Evolutionary conservation across 345 rosid species (phyloP), one percentile per base, ranked within the genome.

Genomic region (Geranium brycei): DNA sequence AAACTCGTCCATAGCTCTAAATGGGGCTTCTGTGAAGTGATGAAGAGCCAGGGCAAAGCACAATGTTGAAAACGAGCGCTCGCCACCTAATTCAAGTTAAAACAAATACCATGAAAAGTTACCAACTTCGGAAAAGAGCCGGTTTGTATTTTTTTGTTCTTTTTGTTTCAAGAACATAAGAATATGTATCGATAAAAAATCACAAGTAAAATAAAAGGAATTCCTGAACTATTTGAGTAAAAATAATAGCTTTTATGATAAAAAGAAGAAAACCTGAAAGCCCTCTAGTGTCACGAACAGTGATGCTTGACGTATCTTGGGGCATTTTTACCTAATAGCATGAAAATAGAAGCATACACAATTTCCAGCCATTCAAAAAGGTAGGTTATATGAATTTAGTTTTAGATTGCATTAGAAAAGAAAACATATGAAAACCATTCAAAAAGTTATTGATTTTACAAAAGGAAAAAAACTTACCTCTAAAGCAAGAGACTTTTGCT

Each of bases 1-100:
- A 78, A 93, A 93, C 76, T 93, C 99, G 59, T 90, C 99, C 99
- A 93, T 93, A 0, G 97, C 99, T 74, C 97, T 85, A 67, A 93
- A 93, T 66, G 99, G 96, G 17, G 96, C 81, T 73, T 90, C 99
- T 5, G 91, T 86, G 96, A 90, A 88, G 66, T 79, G 79, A 74
- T 93, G 99, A 71, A 93, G 96, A 65, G 96, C 90, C 66, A 93
- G 73, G 1, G 96, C 88, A 80, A 93, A 93, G 81, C 97, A 93
- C 70, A 93, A 68, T 16, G 99, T 93, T 32, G 97, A 93, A 76
- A 93, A 90, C 61, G 99, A 90, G 60, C 99, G 97, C 69, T 93
- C 99, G 30, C 97, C 99, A 53, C 99, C 99, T 93, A 65, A 65
- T 67, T 14, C 66, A 65, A 19, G 64, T 30, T 55, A 55, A 55